These are phyloP conservation scores for Periglandula ipomoeae DNA, from an alignment of 2,329 filamentous ascomycete genomes.

Conservation along the genomic window DNA sequence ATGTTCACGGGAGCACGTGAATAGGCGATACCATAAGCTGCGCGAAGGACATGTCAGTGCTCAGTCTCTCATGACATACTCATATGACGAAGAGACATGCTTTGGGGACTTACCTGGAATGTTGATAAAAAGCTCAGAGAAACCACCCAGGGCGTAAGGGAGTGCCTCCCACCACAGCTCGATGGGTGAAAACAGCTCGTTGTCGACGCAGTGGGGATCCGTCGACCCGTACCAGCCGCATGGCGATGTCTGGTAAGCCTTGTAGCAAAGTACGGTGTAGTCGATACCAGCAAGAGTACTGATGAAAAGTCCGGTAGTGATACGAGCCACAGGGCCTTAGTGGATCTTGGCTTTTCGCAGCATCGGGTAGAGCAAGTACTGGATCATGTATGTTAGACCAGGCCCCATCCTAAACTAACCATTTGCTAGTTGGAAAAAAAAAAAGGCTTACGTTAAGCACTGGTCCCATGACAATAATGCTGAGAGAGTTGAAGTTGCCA, in stretches of 20 bases:
- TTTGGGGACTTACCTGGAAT: slow-evolving; percentile 11
- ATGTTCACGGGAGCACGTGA: slow-evolving; percentile 41
- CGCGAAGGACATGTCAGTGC: background rate
- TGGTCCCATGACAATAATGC: slow-evolving; percentile 40
- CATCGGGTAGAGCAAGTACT: slow-evolving; percentile 41
- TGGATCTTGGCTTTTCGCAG: slow-evolving; percentile 41
- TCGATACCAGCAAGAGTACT: slow-evolving; percentile 43
- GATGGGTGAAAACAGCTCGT: slow-evolving; percentile 16
- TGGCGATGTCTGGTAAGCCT: slow-evolving; percentile 46
- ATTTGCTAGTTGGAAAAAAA: background rate
- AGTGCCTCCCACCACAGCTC: slow-evolving; percentile 17
- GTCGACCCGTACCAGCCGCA: slow-evolving; percentile 28
- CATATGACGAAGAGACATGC: background rate
- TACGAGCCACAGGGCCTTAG: slow-evolving; percentile 50
- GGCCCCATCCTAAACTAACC: background rate
- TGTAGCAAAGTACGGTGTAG: slow-evolving; percentile 45
- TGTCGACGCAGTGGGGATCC: slow-evolving; percentile 13
- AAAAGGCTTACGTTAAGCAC: slow-evolving; percentile 15
- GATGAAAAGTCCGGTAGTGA: slow-evolving; percentile 47
- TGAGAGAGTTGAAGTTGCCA: slow-evolving; percentile 48
- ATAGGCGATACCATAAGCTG: slow-evolving; percentile 42
- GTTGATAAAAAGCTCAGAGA: slow-evolving; percentile 20
- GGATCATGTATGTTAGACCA: background rate
- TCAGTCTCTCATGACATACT: background rate
- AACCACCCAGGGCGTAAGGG: slow-evolving; percentile 18